Evolutionary conservation across 1,284 basidiomycete genomes (phyloP), one percentile per base, ranked within the genome.

Genomic region (Clitocybe nebularis): DNA sequence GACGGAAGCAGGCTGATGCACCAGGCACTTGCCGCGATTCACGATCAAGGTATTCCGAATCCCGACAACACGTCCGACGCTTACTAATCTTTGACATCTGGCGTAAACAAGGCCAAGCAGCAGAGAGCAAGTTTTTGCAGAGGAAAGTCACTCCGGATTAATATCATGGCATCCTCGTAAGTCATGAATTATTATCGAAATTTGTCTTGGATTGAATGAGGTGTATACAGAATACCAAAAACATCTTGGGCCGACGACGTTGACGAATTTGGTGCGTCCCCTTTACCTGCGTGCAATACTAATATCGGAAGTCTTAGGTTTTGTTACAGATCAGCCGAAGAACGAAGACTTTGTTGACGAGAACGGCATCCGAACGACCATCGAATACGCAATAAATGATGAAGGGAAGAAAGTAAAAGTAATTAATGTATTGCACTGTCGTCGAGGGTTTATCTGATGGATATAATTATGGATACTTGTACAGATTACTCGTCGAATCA

Each of bases 371-470:
- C 81, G 90, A 28, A 89, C 89, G 5, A 86, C 85, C 4, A 73
- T 91, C 35, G 92, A 94, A 60, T 93, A 89, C 66, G 75, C 75
- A 36, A 68, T 88, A 42, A 94, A 97, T 56, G 93, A 98, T 36
- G 85, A 94, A 17, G 95, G 93, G 13, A 93, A 94, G 68, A 93
- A 89, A 64, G 84, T 99, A 63, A 99, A 99, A 74, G 92, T 89
- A 49, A 17, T 57, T 44, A n/a, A 16, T 44, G 17, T n/a, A 3
- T 21, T 36, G 30, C n/a, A 20, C 26, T 5, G 14, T 21, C 7
- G n/a, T 6, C n/a, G 7, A 19, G 11, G 11, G 17, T 26, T 20
- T 43, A 11, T 34, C 14, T 21, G 4, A 7, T 5, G 11, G 30
- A 21, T 32, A 19, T 14, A 16, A 19, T 32, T n/a, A n/a, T n/a